Evolutionary conservation across 345 rosid genomes (phyloP).

Genomic region (Rhodamnia argentea): DNA sequence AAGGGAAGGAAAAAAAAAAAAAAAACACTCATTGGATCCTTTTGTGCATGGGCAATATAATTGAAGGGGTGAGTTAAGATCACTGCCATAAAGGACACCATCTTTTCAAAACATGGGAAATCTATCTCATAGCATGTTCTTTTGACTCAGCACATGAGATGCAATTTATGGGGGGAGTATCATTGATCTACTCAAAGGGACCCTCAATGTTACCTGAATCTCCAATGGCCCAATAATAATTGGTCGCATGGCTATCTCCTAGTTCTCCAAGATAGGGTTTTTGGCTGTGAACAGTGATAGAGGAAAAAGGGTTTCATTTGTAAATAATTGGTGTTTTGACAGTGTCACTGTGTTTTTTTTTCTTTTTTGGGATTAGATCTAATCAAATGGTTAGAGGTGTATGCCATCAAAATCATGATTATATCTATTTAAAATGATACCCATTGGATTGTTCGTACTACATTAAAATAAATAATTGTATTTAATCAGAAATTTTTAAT

Average conservation of each 20-base stretch:
- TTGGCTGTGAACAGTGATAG: background rate
- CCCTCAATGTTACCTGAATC: background rate
- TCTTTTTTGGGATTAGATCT: background rate
- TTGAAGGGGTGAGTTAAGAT: background rate
- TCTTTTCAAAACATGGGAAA: background rate
- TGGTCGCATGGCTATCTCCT: background rate
- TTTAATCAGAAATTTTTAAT: background rate
- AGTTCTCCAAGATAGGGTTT: background rate
- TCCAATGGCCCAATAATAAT: background rate
- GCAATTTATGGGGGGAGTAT: background rate
- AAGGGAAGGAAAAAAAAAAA: background rate
- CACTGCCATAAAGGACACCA: background rate
- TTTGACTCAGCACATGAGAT: conserved; percentile 4
- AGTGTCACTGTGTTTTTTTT: background rate
- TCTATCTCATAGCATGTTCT: background rate
- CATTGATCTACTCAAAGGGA: background rate
- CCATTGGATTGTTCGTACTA: background rate
- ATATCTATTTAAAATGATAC: background rate
- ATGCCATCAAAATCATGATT: background rate
- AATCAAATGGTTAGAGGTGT: background rate
- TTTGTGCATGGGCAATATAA: background rate
- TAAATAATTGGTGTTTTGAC: background rate
- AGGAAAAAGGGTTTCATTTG: background rate
- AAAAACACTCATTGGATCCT: background rate
- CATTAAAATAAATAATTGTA: background rate